These are phyloP conservation scores for Sutorius australiensis DNA, from an alignment of 768 basidiomycete species.

Conservation along the genomic window DNA sequence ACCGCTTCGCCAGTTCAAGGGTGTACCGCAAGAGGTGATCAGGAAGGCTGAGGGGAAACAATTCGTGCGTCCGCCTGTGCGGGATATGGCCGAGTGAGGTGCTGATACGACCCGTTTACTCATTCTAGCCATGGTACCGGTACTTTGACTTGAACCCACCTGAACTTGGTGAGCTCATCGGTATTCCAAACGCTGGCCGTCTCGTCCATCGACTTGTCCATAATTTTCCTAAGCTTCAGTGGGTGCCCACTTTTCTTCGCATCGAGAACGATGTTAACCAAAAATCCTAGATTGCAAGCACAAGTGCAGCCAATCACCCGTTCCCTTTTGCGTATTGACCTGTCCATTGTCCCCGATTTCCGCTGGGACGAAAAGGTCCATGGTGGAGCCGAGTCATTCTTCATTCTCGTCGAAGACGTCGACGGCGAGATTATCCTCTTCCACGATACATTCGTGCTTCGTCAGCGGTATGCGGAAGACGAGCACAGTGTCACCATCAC, in stretches of 20 bases:
- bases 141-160: slow-evolving; percentile 92
- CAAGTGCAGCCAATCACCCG: slow-evolving; percentile 97
- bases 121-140: slow-evolving; percentile 81
- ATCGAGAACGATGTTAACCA: background rate
- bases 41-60: slow-evolving; percentile 95
- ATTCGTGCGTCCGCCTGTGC: slow-evolving; percentile 58
- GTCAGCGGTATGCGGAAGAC: slow-evolving; percentile 86
- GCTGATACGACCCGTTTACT: background rate
- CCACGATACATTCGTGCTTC: slow-evolving; percentile 89
- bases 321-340: slow-evolving; percentile 84
- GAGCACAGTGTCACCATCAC: slow-evolving; percentile 95
- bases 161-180: slow-evolving; percentile 93
- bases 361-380: slow-evolving; percentile 96
- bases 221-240: slow-evolving; percentile 93
- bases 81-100: background rate
- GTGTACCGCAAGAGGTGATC: slow-evolving; percentile 79
- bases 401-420: slow-evolving; percentile 93
- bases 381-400: slow-evolving; percentile 83
- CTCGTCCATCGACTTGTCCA: slow-evolving; percentile 92
- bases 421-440: slow-evolving; percentile 96
- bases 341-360: slow-evolving; percentile 97
- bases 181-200: slow-evolving; percentile 88
- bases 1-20: slow-evolving; percentile 92
- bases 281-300: slow-evolving; percentile 66
- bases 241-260: slow-evolving; percentile 23